Conservation (phyloP, 2,329 filamentous ascomycete genomes). For the Talaromyces islandicus region DNA sequence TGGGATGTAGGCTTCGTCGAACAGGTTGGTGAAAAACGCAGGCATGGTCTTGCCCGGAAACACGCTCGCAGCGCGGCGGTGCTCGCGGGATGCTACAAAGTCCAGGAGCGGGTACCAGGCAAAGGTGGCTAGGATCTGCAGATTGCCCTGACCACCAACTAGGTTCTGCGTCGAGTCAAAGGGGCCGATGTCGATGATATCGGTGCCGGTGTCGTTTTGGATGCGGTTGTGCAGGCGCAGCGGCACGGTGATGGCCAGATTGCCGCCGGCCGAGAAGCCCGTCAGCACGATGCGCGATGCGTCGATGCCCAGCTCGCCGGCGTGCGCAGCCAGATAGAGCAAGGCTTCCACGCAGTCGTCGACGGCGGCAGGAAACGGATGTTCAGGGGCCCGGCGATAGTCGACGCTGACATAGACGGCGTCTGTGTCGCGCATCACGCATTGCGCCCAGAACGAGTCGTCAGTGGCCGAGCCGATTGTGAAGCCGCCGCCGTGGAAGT, state of each 20-base stretch:
- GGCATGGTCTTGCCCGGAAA: constrained; percentile 48
- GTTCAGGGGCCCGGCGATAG: constrained; percentile 56
- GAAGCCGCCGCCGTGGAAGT: constrained; percentile 61
- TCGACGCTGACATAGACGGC: constrained; percentile 57
- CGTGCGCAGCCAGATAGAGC: constrained; percentile 52
- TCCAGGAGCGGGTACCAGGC: constrained; percentile 60
- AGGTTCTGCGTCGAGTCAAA: constrained; percentile 30
- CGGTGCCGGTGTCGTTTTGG: constrained; percentile 9
- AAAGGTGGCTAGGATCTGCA: constrained; percentile 51
- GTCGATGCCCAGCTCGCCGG: constrained; percentile 52
- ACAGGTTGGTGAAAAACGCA: constrained; percentile 43
- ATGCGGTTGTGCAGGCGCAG: constrained; percentile 43
- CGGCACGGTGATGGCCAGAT: constrained; percentile 57
- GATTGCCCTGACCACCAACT: constrained; percentile 31
- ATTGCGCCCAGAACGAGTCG: constrained; percentile 55
- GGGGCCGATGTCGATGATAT: constrained; percentile 13
- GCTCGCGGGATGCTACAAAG: constrained; percentile 54
- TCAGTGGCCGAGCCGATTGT: constrained; percentile 55
- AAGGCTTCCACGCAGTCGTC: constrained; percentile 60
- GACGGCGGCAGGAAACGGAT: constrained; percentile 57
- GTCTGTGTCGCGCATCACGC: constrained; percentile 49
- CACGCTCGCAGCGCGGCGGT: constrained; percentile 51
- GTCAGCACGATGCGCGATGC: constrained; percentile 52
- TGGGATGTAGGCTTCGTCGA: constrained; percentile 43
- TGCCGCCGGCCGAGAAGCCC: constrained; percentile 59